Base-by-base conservation (phyloP, 495 filamentous ascomycete species). In the Penicillium pancosmium region DNA sequence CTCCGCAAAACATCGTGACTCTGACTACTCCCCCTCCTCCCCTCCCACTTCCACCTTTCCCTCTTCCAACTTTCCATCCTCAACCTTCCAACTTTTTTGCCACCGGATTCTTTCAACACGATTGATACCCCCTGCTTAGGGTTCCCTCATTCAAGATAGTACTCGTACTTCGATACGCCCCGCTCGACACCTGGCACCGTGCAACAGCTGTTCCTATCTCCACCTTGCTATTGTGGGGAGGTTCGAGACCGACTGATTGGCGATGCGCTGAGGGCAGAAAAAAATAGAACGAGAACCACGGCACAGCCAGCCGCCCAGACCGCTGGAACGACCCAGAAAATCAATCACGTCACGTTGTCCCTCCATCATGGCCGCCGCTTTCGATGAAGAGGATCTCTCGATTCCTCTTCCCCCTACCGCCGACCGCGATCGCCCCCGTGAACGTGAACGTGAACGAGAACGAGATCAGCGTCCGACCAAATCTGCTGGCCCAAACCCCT, bases 331-430 rank as follows among this genome's bases (percentile, higher is more conserved):
- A 60, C 51, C 65, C 62, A 57, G 64, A 70, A 68, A 71, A 74
- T 75, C 73, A 67, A 75, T 78, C 72, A 76, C 75, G 75, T 78
- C 75, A 76, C 75, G 71, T 70, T 73, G 61, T 63, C 61, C 61
- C 60, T 57, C 57, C 64, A 69, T 56, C 57, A 84, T 84, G 81
- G 77, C 81, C 55, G 79, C 80, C 59, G 75, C 75, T 21, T 78
- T 84, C 57, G 91, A 97, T 71, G 91, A 95, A 77, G 92, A 95
- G 75, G 92, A 97, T 77, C 86, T 97, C 49, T 91, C 92, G 69
- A 89, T 97, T 74, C 91, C 91, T 60, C 82, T 96, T 47, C 85
- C 88, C 16, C 82, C 89, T 41, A 76, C 86, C 63, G 40, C 15
- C n/a, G 82, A 88, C 65, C 85, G 86, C 46, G 84, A 73, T 62